phyloP scores from a whole-genome alignment of 2,329 filamentous ascomycete genomes.

The Chrysosporium keratinophilum region DNA sequence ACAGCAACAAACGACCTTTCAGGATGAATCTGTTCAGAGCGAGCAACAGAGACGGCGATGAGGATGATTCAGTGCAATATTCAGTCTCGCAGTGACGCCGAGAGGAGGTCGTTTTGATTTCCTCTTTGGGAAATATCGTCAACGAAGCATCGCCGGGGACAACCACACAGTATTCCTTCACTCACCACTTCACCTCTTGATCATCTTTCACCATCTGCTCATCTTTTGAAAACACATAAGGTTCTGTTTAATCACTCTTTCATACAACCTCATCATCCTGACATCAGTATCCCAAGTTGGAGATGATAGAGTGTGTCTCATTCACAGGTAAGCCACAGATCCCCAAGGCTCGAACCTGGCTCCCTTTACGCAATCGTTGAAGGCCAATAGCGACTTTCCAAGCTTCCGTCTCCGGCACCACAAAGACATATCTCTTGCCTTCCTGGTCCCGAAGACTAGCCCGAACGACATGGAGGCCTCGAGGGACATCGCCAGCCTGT shows the following conservation, averaged over 20 bases:
- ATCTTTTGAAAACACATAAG: not conserved
- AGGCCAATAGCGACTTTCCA: slow-evolving; percentile 54
- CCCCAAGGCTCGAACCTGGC: slow-evolving; percentile 45
- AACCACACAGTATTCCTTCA: too few relatives aligned
- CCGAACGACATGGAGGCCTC: slow-evolving; percentile 47
- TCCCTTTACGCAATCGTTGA: slow-evolving; percentile 46
- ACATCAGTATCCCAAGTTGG: slow-evolving; percentile 29
- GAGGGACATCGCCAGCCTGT: slow-evolving; percentile 36
- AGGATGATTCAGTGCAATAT: too few relatives aligned
- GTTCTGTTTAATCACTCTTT: not conserved
- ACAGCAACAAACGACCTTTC: not conserved
- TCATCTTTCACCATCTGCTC: not conserved
- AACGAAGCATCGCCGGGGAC: too few relatives aligned
- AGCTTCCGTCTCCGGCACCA: slow-evolving; percentile 48
- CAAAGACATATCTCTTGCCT: slow-evolving; percentile 52
- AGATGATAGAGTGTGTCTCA: slow-evolving; percentile 34
- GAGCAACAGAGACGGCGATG: too few relatives aligned
- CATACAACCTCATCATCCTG: not conserved
- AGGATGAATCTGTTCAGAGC: not conserved
- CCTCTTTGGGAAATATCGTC: too few relatives aligned
- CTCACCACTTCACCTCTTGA: too few relatives aligned
- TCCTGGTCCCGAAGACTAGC: slow-evolving; percentile 50
- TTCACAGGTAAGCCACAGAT: slow-evolving; percentile 43
- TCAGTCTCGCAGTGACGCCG: not conserved
- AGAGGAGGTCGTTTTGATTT: not conserved